Conservation (phyloP, 179 eudicot species). For the Amaranthus tricolor region DNA sequence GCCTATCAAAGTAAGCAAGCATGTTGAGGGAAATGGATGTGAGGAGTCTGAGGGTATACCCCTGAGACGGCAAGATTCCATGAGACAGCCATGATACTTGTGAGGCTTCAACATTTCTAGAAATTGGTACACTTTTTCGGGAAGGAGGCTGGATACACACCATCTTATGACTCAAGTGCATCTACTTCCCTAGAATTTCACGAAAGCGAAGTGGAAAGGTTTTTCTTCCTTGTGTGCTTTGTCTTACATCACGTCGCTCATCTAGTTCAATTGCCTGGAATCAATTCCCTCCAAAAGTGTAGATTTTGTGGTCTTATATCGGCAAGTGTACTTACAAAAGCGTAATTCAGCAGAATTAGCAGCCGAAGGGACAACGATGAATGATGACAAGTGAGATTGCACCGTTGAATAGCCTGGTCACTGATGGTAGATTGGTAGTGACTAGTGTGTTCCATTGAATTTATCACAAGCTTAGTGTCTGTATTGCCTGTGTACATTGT, state of each 20-base stretch:
- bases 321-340: background rate
- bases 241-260: background rate
- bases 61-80: slow-evolving; percentile 60
- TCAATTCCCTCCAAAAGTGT: background rate
- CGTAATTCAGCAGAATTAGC: background rate
- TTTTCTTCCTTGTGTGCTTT: background rate
- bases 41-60: slow-evolving; percentile 69
- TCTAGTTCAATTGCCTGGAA: background rate
- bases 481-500: background rate
- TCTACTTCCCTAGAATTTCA: background rate
- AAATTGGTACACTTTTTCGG: slow-evolving; percentile 11
- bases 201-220: background rate
- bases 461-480: background rate
- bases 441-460: background rate
- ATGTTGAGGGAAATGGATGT: slow-evolving; percentile 52
- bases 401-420: background rate
- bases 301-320: background rate
- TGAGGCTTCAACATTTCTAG: slow-evolving; percentile 2
- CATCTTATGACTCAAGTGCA: slow-evolving; percentile 18
- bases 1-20: slow-evolving; percentile 53
- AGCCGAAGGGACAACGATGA: background rate
- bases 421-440: background rate
- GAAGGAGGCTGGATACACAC: slow-evolving; percentile 8
- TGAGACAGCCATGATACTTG: slow-evolving; percentile 36
- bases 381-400: background rate